Percentiles rank a stretch among this genome's conserved stretches.
Evolutionary conservation across 495 filamentous ascomycete species (phyloP).

Genomic region (Aspergillus affinis): DNA sequence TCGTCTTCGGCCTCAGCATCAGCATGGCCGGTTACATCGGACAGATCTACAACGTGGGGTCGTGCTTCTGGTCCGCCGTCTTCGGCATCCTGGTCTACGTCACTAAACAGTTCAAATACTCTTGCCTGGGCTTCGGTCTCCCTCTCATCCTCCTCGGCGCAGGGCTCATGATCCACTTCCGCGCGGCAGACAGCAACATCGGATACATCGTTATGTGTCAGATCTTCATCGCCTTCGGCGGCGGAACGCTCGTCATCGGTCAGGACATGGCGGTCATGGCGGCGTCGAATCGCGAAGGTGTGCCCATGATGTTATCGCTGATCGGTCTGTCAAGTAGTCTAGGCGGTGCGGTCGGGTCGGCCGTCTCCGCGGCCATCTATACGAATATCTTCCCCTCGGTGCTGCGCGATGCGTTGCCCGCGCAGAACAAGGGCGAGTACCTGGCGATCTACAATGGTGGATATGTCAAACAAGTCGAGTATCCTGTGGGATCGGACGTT

Average conservation of each 20-base stretch:
- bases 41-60: slow-evolving; percentile 71
- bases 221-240: slow-evolving; percentile 69
- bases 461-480: slow-evolving; percentile 49
- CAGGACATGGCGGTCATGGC: slow-evolving; percentile 72
- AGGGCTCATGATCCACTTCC: slow-evolving; percentile 69
- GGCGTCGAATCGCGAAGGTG: slow-evolving; percentile 53
- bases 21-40: slow-evolving; percentile 60
- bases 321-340: slow-evolving; percentile 58
- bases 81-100: slow-evolving; percentile 58
- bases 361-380: slow-evolving; percentile 63
- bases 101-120: slow-evolving; percentile 56
- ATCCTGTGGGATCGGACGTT: slow-evolving; percentile 46
- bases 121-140: slow-evolving; percentile 60
- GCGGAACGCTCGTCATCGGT: slow-evolving; percentile 58
- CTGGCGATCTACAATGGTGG: slow-evolving; percentile 41
- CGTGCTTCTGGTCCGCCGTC: slow-evolving; percentile 60
- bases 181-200: slow-evolving; percentile 55
- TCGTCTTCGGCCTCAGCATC: slow-evolving; percentile 61
- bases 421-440: slow-evolving; percentile 39
- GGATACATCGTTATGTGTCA: slow-evolving; percentile 77
- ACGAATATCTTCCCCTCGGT: slow-evolving; percentile 55
- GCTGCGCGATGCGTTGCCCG: slow-evolving; percentile 41
- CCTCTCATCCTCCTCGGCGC: slow-evolving; percentile 65
- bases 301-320: slow-evolving; percentile 66
- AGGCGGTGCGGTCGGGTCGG: slow-evolving; percentile 62